phyloP scores from a whole-genome alignment of 2,329 filamentous ascomycete species.

The Aspergillus piperis region DNA sequence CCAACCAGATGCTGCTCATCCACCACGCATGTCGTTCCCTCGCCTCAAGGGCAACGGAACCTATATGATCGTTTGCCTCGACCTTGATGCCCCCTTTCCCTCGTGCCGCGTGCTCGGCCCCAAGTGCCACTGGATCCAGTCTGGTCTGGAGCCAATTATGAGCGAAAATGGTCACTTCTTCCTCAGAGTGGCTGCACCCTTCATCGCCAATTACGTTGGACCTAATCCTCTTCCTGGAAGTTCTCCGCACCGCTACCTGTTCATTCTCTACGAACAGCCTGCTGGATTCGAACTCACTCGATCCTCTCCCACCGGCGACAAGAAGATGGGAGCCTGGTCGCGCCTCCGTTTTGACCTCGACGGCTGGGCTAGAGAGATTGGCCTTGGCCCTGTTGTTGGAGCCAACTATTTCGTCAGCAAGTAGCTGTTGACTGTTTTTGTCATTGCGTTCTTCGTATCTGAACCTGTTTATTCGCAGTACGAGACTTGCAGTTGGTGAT shows the following conservation, averaged over 20 bases:
- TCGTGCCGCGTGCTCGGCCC: neutral
- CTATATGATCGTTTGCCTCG: neutral
- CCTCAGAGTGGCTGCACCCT: constrained; percentile 6
- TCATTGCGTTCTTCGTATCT: no score
- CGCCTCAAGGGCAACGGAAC: neutral
- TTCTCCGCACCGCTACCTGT: constrained; percentile 54
- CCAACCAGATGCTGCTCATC: neutral
- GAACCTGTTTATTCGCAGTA: no score
- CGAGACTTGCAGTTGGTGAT: no score
- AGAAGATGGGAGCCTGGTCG: constrained; percentile 36
- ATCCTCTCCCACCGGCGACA: constrained; percentile 35
- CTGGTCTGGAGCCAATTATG: neutral
- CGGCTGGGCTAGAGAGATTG: constrained; percentile 39
- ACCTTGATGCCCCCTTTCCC: neutral
- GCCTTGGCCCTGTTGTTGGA: constrained; percentile 37
- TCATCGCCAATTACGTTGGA: constrained; percentile 44
- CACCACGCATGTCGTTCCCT: neutral
- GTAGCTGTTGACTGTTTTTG: constrained; percentile 13
- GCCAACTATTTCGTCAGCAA: constrained; percentile 42
- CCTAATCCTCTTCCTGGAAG: constrained; percentile 49
- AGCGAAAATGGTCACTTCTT: neutral
- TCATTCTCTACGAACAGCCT: constrained; percentile 54
- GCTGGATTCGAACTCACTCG: constrained; percentile 38
- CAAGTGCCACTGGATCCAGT: constrained; percentile 1
- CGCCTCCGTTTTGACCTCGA: constrained; percentile 50